Evolutionary conservation across 2,329 filamentous ascomycete genomes (phyloP), one percentile per base, ranked within the genome.

Genomic region (Diaporthe vaccinii): DNA sequence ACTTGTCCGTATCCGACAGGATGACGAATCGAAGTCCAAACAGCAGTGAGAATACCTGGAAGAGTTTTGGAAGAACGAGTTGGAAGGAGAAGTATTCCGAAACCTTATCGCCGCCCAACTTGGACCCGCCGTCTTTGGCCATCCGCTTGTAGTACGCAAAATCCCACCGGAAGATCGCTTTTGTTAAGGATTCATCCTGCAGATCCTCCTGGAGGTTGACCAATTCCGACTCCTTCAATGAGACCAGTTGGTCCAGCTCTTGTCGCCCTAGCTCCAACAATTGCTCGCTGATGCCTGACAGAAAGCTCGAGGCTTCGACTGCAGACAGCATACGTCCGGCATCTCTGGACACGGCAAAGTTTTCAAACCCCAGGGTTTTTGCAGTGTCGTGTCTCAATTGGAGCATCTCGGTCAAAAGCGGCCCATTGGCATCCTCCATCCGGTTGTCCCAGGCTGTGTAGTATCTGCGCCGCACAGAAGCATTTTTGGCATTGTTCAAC

Each of bases 261-360:
- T 39, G 17, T 2, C 34, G 31, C 0, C 57, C 57, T 1, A 59
- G 57, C 20, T 39, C 31, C 34, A 59, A 39, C 57, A 59, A 39
- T 6, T 59, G 31, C 12, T 22, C 9, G 10, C 31, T 59, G 31
- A 39, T 12, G 20, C 34, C 34, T 10, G 57, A 59, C 34, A 59
- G 31, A 20, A 59, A 59, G 31, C 20, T n/a, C 34, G 12, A 59
- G 31, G 57, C 57, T 9, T 59, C 28, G 20, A 1, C 57, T n/a
- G 20, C 14, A n/a, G 57, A 59, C 9, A 59, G 34, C 57, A 59
- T 59, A 7, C 34, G 34, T 14, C 39, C 57, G 0, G 34, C 34
- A 39, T 59, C 25, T 36, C 57, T 59, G 34, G 57, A 59, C 57
- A n/a, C 34, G 20, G 57, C 57, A 17, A 59, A 59, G 57, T 59